A percentile compares a stretch with the other conserved stretches of the same genome.
phyloP scores from a whole-genome alignment of 257 asterid genomes.

The Ajuga chamaepitys region DNA sequence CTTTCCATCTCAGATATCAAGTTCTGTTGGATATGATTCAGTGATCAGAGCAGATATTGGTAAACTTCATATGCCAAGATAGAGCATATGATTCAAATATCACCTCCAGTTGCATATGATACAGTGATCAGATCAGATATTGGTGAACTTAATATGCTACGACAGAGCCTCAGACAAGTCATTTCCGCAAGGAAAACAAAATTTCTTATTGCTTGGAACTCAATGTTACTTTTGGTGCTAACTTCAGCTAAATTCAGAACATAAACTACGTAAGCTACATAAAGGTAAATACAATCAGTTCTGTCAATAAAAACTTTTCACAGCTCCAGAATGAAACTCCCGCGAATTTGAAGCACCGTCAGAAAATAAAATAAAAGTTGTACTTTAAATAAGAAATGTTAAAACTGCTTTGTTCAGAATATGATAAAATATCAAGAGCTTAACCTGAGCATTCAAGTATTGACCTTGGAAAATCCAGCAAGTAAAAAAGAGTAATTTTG shows the following conservation, averaged over 20 bases:
- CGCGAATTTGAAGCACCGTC: background rate
- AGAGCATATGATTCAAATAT: too few relatives aligned
- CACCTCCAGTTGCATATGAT: background rate
- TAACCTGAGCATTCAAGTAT: background rate
- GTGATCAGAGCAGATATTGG: constrained; percentile 1
- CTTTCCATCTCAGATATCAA: background rate
- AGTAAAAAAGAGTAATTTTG: background rate
- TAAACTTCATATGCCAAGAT: background rate
- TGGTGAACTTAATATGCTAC: constrained; percentile 4
- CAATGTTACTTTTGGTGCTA: background rate
- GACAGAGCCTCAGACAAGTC: background rate
- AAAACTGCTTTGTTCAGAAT: background rate
- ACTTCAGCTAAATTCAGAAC: background rate
- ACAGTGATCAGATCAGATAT: background rate
- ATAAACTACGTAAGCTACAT: background rate
- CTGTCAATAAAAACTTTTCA: background rate
- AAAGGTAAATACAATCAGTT: background rate
- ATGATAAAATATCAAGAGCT: background rate
- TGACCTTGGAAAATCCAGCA: background rate
- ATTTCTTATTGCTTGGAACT: background rate
- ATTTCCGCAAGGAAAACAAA: too few relatives aligned
- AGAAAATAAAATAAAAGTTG: background rate
- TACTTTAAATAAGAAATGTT: background rate
- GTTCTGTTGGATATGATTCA: background rate
- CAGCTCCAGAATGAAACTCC: background rate